Evolutionary conservation across 1,139 yeast genomes (phyloP), one percentile per base, ranked within the genome.

Genomic region (Debaryomyces robertsiae): DNA sequence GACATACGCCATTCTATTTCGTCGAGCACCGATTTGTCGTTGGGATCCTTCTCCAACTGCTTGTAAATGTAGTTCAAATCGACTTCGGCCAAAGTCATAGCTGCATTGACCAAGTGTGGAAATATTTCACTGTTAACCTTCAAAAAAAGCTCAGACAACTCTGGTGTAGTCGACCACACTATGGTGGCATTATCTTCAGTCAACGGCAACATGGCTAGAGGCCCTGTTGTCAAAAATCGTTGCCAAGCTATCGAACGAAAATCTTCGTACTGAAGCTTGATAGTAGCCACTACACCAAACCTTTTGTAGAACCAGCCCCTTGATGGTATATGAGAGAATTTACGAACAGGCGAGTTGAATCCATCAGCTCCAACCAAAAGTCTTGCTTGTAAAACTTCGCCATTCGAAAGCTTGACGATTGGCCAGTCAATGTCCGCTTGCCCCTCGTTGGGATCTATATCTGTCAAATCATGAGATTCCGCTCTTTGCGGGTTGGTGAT

Each of bases 301-400:
- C 90, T 77, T 51, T 84, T 73, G 61, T 93, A 93, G 43, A 77
- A 79, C 98, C 98, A 94, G 6, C 98, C 98, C 37, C 96, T 75
- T 5, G 95, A 81, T 56, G 82, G 82, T 42, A 94, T 89, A 2
- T 79, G 81, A 0, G 97, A 85, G 57, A 78, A 91, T 48, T 78
- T 73, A 34, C 98, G 76, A 3, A 87, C 98, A 0, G 97, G 97
- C 0, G 98, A 90, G 61, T 91, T 89, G 59, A 82, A 89, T 0
- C 99, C 99, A 60, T 93, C 98, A 15, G 97, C 96, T 7, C 99
- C 99, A 10, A 91, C 81, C 27, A 93, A 70, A 17, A 93, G 69
- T 45, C 97, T 71, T 0, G 97, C 77, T 52, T 79, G 79, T 37
- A 84, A 67, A 11, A 58, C 52, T 11, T 77, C 75, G 1, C 96